Base-by-base conservation (phyloP, 2,329 filamentous ascomycete genomes). In the Orbilia brochopaga region DNA sequence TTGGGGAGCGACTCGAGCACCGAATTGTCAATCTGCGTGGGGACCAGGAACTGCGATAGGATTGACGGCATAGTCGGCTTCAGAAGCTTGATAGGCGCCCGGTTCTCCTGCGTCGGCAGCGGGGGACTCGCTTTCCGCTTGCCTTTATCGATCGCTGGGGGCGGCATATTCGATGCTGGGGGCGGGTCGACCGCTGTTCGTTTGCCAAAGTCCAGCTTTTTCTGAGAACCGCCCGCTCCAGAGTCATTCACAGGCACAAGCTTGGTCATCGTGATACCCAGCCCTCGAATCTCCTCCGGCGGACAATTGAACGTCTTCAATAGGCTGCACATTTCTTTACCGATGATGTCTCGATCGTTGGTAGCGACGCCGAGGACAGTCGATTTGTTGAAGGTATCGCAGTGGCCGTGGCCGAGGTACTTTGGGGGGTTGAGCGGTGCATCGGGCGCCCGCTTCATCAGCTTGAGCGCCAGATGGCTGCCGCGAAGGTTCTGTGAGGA, bases 201-300 rank as follows among this genome's bases (percentile, higher is more conserved):
- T 60, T 81, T 84, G 0, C 86, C 87, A 81, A 97, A 97, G 37
- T 84, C 86, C 19, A 97, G 82, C 54, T 86, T 88, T 74, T 85
- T 88, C 79, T 97, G 93, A 76, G 91, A 96, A 72, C 90, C 86
- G 59, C 92, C 87, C 83, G 79, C 35, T 75, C 76, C 0, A 81
- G 84, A n/a, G 84, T 81, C 0, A 79, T 76, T 1, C 83, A 81
- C 15, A 0, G 89, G 87, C 76, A 97, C 92, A 2, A 99, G 83
- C 79, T 92, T 97, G 13, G 92, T 94, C 87, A 97, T 90, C 78
- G 97, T 93, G 0, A 97, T 85, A 0, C 94, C 94, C 8, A 99
- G 83, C 0, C 94, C 94, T 77, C 94, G 86, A n/a, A 99, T 83
- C 78, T 99, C 94, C 8, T 93, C 94, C 0, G 94, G 91, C 1